These are phyloP conservation scores for Verticillium zaregamsianum DNA, from an alignment of 2,329 filamentous ascomycete species.

Conservation along the genomic window DNA sequence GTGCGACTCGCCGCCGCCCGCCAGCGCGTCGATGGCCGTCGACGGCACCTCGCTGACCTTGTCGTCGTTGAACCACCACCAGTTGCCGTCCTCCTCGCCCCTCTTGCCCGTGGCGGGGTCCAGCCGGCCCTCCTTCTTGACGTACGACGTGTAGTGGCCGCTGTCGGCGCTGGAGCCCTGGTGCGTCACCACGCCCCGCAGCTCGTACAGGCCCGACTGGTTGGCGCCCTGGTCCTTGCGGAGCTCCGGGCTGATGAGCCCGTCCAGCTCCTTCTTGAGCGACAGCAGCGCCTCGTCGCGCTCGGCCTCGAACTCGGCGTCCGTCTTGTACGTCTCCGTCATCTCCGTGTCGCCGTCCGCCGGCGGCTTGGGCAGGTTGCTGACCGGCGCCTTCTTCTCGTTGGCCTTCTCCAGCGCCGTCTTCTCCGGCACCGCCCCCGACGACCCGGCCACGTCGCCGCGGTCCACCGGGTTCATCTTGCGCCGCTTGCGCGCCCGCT, in stretches of 20 bases:
- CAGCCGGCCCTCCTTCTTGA: conserved; percentile 79
- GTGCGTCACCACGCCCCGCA: conserved; percentile 91
- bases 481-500: conserved; percentile 86
- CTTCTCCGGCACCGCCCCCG: conserved; percentile 38
- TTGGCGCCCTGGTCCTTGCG: conserved; percentile 78
- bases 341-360: conserved; percentile 70
- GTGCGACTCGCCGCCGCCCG: conserved; percentile 85
- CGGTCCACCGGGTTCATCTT: conserved; percentile 57
- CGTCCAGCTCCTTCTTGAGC: conserved; percentile 84
- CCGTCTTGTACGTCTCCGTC: conserved; percentile 79
- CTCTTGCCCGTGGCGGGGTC: conserved; percentile 74
- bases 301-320: conserved; percentile 88
- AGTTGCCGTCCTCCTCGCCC: conserved; percentile 82
- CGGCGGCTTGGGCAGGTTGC: conserved; percentile 24
- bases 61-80: conserved; percentile 99
- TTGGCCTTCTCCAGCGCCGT: conserved; percentile 45
- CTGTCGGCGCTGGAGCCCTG: conserved; percentile 96
- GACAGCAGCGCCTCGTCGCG: conserved; percentile 67
- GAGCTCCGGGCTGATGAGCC: conserved; percentile 71
- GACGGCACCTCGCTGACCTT: conserved; percentile 88
- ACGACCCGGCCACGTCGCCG: conserved; percentile 38
- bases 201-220: conserved; percentile 91
- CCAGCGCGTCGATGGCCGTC: conserved; percentile 86
- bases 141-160: conserved; percentile 95
- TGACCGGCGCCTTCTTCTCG: conserved; percentile 26